These are phyloP conservation scores for Stemphylium lycopersici DNA, from an alignment of 2,329 filamentous ascomycete genomes.

Conservation along the genomic window DNA sequence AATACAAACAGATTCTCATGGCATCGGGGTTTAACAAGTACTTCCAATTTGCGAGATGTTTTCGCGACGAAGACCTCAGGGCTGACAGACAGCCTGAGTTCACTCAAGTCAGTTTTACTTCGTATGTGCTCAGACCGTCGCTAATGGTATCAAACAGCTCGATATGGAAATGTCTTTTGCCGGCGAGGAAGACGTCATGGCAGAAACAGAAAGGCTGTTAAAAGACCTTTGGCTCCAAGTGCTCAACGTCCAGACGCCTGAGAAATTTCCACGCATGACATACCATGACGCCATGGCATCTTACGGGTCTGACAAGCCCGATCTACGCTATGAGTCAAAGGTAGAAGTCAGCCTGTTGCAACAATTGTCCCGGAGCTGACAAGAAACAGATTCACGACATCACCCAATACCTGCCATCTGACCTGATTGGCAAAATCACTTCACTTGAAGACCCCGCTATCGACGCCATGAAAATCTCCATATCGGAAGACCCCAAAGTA, in stretches of 20 bases:
- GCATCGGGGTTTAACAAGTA: constrained; percentile 82
- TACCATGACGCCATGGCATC: constrained; percentile 79
- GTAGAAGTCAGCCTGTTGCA: constrained; percentile 48
- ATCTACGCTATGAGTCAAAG: constrained; percentile 74
- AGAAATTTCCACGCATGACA: constrained; percentile 64
- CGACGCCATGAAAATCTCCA: constrained; percentile 73
- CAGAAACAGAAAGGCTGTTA: constrained; percentile 61
- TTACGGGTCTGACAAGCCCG: constrained; percentile 92
- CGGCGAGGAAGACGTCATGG: constrained; percentile 72
- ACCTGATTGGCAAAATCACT: constrained; percentile 78
- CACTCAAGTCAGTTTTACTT: constrained; percentile 69
- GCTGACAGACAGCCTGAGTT: constrained; percentile 97
- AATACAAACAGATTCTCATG: constrained; percentile 99
- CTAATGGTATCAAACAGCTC: constrained; percentile 58
- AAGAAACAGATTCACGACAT: constrained; percentile 66
- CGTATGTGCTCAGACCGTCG: background rate
- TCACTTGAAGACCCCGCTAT: constrained; percentile 71
- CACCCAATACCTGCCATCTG: constrained; percentile 65
- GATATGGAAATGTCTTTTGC: constrained; percentile 95
- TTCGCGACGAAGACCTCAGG: constrained; percentile 90
- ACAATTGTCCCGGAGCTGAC: constrained; percentile 19
- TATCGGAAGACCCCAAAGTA: constrained; percentile 59
- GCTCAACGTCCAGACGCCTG: constrained; percentile 51
- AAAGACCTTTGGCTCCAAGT: constrained; percentile 61
- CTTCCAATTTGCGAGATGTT: constrained; percentile 92